Evolutionary conservation across 805 yeast species (phyloP), one percentile per base, ranked within the genome.

Genomic region (Candida maesae): DNA sequence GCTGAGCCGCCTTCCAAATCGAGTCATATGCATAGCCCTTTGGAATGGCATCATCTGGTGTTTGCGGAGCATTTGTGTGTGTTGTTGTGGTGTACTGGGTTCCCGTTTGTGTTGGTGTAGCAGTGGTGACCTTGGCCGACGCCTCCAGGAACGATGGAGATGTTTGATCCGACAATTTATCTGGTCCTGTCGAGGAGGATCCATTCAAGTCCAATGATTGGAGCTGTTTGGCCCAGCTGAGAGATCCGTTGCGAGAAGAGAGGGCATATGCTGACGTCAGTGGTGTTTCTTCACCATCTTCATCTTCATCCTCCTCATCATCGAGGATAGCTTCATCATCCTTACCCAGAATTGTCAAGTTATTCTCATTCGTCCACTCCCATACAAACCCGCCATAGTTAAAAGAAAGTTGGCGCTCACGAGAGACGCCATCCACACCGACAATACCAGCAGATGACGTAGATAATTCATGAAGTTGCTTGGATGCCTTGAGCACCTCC

Each of bases 361-460:
- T 47, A 33, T 53, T 42, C 8, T 53, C 49, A 36, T 54, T 50
- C 3, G 44, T 37, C 52, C 56, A 56, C 19, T 46, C 39, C 61
- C 61, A 56, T 12, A 54, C 48, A 30, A 53, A 55, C 2, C 61
- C 61, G 33, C 58, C 61, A 49, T 55, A 56, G 24, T 52, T 51
- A 35, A 55, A 56, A 1, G 52, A 48, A 21, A 36, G 26, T n/a
- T 32, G 38, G n/a, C 41, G 42, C 7, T 25, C 42, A 28, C 43
- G 32, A 3, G 16, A 13, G 17, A 14, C 13, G 5, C 40, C 40
- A 32, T 36, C 36, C 4, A 19, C 20, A 23, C 38, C 41, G 19
- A 19, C 28, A 31, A 33, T 34, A 2, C 33, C 37, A 7, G 21
- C 17, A 5, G 38, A 26, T 8, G 42, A 35, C 1, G 43, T 34